phyloP scores from a whole-genome alignment of 2,329 filamentous ascomycete genomes.

The Neofusicoccum cordaticola region DNA sequence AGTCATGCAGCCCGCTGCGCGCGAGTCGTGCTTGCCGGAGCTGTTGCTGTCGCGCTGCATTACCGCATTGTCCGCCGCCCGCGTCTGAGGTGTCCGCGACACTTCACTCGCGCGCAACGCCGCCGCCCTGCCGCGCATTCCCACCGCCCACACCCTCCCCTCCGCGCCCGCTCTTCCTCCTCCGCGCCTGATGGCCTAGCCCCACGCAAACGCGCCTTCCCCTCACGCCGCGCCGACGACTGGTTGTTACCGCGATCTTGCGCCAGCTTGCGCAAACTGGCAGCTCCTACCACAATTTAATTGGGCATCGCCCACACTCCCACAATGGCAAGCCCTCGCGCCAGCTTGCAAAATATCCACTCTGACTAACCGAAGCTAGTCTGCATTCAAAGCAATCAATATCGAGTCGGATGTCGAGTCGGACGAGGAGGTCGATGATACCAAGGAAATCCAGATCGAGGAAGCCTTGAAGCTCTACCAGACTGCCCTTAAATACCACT shows the following conservation, averaged over 20 bases:
- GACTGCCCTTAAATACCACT: slow-evolving; percentile 83
- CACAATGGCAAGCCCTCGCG: slow-evolving; percentile 3
- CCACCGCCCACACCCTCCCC: neutral
- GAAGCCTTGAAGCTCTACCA: slow-evolving; percentile 96
- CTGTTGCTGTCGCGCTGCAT: slow-evolving; percentile 2
- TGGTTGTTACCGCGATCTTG: neutral
- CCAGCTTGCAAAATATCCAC: neutral
- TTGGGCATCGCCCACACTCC: neutral
- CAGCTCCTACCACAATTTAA: neutral
- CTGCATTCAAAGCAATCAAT: slow-evolving; percentile 81
- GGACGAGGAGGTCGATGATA: slow-evolving; percentile 91
- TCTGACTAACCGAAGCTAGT: slow-evolving; percentile 24
- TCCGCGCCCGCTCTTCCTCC: too few relatives aligned
- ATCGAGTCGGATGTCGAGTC: slow-evolving; percentile 87
- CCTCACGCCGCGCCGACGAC: neutral
- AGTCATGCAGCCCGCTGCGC: neutral
- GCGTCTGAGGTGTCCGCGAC: slow-evolving; percentile 5
- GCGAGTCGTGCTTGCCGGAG: neutral
- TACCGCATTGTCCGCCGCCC: slow-evolving; percentile 3
- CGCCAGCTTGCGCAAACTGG: neutral
- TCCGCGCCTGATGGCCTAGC: neutral
- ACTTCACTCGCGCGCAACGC: neutral
- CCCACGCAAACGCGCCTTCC: neutral
- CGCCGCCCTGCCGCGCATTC: neutral
- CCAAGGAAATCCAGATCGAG: slow-evolving; percentile 94